phyloP scores from a whole-genome alignment of 371 early-diverging fungal species.

The Mucor sp. region DNA sequence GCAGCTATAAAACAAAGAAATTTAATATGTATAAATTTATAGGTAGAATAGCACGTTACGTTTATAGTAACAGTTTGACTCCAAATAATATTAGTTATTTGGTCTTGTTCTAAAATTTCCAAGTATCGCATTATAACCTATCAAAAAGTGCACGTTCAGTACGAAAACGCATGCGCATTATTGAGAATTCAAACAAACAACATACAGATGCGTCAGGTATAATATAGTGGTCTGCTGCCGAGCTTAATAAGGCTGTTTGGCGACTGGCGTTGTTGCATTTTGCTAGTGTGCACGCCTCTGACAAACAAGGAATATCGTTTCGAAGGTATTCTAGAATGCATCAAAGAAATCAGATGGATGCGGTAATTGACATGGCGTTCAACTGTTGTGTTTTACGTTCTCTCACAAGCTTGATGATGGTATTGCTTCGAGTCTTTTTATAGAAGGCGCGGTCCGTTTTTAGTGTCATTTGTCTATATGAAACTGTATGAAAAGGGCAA shows the following conservation, averaged over 20 bases:
- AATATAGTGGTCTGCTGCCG: constrained; percentile 49
- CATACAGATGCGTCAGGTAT: constrained; percentile 59
- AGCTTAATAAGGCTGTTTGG: constrained; percentile 43
- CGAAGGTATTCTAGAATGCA: constrained; percentile 57
- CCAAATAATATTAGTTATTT: constrained; percentile 61
- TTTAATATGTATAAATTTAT: constrained; percentile 10
- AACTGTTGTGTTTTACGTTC: constrained; percentile 46
- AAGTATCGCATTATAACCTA: constrained; percentile 63
- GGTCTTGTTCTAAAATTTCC: constrained; percentile 62
- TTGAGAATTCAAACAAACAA: constrained; percentile 3
- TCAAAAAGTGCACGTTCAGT: constrained; percentile 7
- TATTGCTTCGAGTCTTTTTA: constrained; percentile 57
- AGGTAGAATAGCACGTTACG: constrained; percentile 27
- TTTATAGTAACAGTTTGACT: constrained; percentile 70
- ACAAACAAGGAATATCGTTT: constrained; percentile 65
- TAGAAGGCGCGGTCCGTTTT: constrained; percentile 45
- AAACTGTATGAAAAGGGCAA: neutral
- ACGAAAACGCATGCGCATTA: neutral
- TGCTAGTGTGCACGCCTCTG: constrained; percentile 39
- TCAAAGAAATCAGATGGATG: neutral
- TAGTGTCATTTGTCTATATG: constrained; percentile 20
- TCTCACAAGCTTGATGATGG: constrained; percentile 62
- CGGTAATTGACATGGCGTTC: neutral
- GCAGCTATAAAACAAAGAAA: constrained; percentile 41
- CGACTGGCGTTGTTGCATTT: constrained; percentile 16